Evolutionary conservation across 2,329 filamentous ascomycete genomes (phyloP), one percentile per base, ranked within the genome.

Genomic region (Zymoseptoria passerinii): DNA sequence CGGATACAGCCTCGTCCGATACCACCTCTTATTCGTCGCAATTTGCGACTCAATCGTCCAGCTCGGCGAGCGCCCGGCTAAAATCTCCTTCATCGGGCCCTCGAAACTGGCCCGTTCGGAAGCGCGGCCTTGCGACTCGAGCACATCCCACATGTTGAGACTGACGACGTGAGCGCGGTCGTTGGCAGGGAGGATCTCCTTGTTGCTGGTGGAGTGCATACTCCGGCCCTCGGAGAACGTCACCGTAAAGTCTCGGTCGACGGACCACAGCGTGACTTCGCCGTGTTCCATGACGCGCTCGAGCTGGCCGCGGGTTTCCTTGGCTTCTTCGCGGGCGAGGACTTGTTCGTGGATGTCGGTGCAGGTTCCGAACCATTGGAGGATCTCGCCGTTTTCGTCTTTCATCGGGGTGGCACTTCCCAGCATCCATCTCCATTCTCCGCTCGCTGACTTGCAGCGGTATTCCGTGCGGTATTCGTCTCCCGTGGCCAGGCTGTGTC

Each of bases 281-380:
- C 88, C 86, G 66, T 91, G 87, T 40, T 86, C 82, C 57, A 92
- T 85, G 27, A 92, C 88, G 60, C 84, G 86, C 8, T 85, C 77
- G 0, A 92, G 77, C 68, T 90, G 87, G 66, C 87, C 82, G n/a
- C 84, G 80, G 18, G 82, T 87, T 58, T 83, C 80, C 61, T 83
- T 84, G 16, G 86, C 86, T 53, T 80, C 80, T 61, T 87, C 78
- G 59, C 87, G 84, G 13, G 86, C 81, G 67, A 88, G 80, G 2
- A 91, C 85, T 50, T 84, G 79, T 61, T 91, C 87, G 67, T 92
- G 85, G 18, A 91, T 87, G 63, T 92, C 88, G 10, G 88, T 91
- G 66, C 86, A 90, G 1, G 87, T 90, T 16, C 87, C 89, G 66
- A 89, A 90, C 88, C 88, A 92, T n/a, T 88, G 90, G 59, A 89